Evolutionary conservation across 2,329 filamentous ascomycete species (phyloP).

Genomic region (Botrytis paeoniae): DNA sequence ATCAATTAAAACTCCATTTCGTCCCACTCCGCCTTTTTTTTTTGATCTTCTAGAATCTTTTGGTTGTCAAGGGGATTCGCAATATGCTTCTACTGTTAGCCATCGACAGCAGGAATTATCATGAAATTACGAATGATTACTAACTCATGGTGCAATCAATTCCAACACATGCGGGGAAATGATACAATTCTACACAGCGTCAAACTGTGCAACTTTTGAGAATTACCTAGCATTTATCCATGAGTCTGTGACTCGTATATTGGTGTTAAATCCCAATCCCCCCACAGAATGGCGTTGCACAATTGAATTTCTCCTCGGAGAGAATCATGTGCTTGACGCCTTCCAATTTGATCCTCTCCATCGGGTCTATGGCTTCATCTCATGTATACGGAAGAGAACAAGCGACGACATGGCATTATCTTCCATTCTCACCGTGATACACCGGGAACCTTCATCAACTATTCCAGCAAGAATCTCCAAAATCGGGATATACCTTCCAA

Average conservation of each 20-base stretch:
- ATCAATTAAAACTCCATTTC: neutral
- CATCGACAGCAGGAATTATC: neutral
- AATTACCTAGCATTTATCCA: neutral
- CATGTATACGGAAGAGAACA: neutral
- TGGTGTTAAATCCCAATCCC: neutral
- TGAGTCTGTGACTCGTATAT: neutral
- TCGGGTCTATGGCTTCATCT: neutral
- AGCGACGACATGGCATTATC: neutral
- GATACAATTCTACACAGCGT: neutral
- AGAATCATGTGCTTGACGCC: constrained; percentile 6
- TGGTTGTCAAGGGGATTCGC: constrained; percentile 3
- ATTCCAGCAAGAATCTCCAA: neutral
- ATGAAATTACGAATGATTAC: neutral
- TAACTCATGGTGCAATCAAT: constrained; percentile 3
- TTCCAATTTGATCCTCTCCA: neutral
- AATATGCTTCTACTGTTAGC: neutral
- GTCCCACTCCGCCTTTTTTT: constrained; percentile 11
- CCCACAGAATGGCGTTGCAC: constrained; percentile 5
- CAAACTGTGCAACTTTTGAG: neutral
- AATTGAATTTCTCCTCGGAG: constrained; percentile 14
- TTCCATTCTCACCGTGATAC: neutral
- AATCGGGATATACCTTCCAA: neutral
- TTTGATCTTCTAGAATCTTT: neutral
- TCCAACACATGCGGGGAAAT: constrained; percentile 2
- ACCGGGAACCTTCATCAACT: neutral